phyloP scores from a whole-genome alignment of 1,284 basidiomycete genomes.

The Cutaneotrichosporon sp. region DNA sequence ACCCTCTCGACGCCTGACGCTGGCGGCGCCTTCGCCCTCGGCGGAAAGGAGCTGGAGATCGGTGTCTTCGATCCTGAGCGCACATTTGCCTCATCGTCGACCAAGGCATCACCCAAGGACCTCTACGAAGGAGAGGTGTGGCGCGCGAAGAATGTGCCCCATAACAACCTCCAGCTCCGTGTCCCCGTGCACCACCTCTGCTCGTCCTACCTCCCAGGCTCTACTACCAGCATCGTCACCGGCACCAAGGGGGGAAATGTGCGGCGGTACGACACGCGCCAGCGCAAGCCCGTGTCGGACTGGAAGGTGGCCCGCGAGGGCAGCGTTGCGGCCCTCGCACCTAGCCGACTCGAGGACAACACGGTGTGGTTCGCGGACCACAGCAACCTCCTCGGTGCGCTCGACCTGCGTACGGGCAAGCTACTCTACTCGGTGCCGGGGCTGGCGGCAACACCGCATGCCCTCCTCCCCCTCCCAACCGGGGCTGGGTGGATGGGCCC shows the following conservation, averaged over 20 bases:
- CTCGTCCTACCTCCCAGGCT: slow-evolving; percentile 56
- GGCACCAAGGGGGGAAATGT: slow-evolving; percentile 77
- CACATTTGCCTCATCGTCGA: slow-evolving; percentile 57
- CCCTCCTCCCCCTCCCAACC: slow-evolving; percentile 37
- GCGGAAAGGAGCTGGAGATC: slow-evolving; percentile 82
- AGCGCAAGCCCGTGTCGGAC: slow-evolving; percentile 60
- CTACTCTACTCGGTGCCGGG: slow-evolving; percentile 66
- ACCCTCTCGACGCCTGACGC: slow-evolving; percentile 57
- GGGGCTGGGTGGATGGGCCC: slow-evolving; percentile 9
- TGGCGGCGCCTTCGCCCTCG: slow-evolving; percentile 67
- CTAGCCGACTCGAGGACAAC: slow-evolving; percentile 11
- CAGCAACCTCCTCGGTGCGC: slow-evolving; percentile 64
- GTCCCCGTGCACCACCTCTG: slow-evolving; percentile 76
- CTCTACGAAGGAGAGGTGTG: slow-evolving; percentile 63
- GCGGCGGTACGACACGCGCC: slow-evolving; percentile 76
- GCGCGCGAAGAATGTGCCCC: slow-evolving; percentile 58
- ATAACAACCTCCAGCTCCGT: slow-evolving; percentile 73
- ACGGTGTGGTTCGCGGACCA: slow-evolving; percentile 74
- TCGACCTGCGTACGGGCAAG: slow-evolving; percentile 73
- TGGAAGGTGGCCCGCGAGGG: slow-evolving; percentile 56
- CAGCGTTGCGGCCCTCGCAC: slow-evolving; percentile 56
- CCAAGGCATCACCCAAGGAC: slow-evolving; percentile 49
- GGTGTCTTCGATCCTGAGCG: slow-evolving; percentile 75
- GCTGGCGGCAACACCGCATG: slow-evolving; percentile 42
- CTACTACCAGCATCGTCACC: slow-evolving; percentile 59